Conservation (phyloP, 1,139 yeast genomes). For the Saccharomyces hybrid region DNA sequence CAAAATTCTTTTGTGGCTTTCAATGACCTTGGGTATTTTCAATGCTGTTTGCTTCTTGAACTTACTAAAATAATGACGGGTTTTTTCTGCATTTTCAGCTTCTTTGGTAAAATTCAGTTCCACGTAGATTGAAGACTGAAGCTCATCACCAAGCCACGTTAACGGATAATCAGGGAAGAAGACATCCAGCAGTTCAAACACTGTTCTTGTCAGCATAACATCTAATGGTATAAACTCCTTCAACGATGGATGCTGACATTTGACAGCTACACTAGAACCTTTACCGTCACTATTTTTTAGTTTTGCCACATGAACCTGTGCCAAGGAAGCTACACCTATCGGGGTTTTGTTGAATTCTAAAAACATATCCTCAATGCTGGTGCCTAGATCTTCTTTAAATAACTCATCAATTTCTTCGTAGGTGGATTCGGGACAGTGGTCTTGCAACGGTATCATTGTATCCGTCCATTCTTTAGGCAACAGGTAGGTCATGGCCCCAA, state of each 20-base stretch:
- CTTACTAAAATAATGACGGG: constrained; percentile 54
- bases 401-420: constrained; percentile 57
- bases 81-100: constrained; percentile 67
- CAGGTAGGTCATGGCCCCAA: constrained; percentile 83
- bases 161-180: constrained; percentile 91
- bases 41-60: constrained; percentile 60
- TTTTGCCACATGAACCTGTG: constrained; percentile 84
- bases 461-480: constrained; percentile 92
- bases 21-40: constrained; percentile 63
- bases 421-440: constrained; percentile 78
- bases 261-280: constrained; percentile 75
- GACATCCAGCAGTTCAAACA: constrained; percentile 64
- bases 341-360: constrained; percentile 52
- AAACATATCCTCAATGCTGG: constrained; percentile 57
- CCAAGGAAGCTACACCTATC: constrained; percentile 90
- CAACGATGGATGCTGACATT: constrained; percentile 87
- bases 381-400: constrained; percentile 61
- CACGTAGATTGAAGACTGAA: constrained; percentile 74
- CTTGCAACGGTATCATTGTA: constrained; percentile 90
- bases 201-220: constrained; percentile 65
- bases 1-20: constrained; percentile 62
- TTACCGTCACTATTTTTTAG: constrained; percentile 43
- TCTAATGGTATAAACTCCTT: constrained; percentile 87
- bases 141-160: constrained; percentile 88
- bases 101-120: constrained; percentile 85